These are phyloP conservation scores for Lentinus tigrinus DNA, from an alignment of 768 basidiomycete genomes.

Conservation along the genomic window DNA sequence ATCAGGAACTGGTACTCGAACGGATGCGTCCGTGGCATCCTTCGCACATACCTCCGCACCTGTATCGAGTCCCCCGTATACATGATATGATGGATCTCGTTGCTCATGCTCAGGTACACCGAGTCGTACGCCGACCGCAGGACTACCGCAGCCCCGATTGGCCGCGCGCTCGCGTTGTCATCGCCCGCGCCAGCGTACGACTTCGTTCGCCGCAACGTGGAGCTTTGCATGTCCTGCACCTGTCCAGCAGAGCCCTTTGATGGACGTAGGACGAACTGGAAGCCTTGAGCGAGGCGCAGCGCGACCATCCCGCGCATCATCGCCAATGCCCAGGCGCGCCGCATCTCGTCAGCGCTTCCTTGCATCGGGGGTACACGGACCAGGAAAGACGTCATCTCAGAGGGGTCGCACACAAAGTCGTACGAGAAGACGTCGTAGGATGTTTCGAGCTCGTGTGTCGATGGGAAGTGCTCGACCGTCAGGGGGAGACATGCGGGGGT, in stretches of 20 bases:
- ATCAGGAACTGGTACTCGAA: constrained; percentile 86
- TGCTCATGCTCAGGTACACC: constrained; percentile 91
- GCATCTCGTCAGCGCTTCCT: constrained; percentile 53
- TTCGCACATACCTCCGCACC: constrained; percentile 81
- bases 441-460: constrained; percentile 67
- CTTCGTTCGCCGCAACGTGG: constrained; percentile 46
- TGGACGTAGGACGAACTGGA: constrained; percentile 81
- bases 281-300: constrained; percentile 88
- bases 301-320: constrained; percentile 95
- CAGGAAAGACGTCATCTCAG: constrained; percentile 85
- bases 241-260: constrained; percentile 21
- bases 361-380: constrained; percentile 60
- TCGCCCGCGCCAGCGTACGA: constrained; percentile 55
- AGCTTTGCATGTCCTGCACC: constrained; percentile 33
- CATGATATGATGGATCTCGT: constrained; percentile 90
- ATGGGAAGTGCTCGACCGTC: constrained; percentile 87
- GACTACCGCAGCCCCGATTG: constrained; percentile 65
- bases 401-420: constrained; percentile 81
- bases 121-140: constrained; percentile 61
- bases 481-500: constrained; percentile 88
- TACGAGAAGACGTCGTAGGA: constrained; percentile 84
- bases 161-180: constrained; percentile 51
- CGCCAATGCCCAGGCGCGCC: constrained; percentile 70
- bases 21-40: constrained; percentile 60
- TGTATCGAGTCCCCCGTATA: constrained; percentile 91